Evolutionary conservation across 2,329 filamentous ascomycete genomes (phyloP), one percentile per base, ranked within the genome.

Genomic region (Clonostachys rhizophaga): DNA sequence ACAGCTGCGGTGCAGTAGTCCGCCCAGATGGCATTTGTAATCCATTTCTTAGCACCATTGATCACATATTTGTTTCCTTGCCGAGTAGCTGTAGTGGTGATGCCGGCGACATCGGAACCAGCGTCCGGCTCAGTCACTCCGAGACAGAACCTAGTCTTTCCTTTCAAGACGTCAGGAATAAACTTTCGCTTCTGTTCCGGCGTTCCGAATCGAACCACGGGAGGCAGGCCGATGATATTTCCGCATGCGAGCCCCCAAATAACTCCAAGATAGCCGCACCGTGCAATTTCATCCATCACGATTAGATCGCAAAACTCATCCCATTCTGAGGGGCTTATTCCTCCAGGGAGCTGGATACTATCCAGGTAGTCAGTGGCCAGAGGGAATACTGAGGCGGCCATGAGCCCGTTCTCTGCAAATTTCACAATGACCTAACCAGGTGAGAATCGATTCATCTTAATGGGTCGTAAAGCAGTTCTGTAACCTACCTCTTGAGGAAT

Each of bases 31-130:
- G 70, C 78, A 42, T 80, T 80, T 1, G 83, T 85, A 53, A 86
- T 86, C 81, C 81, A 84, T 59, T 84, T 84, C 69, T 87, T 86
- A 44, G 75, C 74, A 1, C 83, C 83, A 48, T 83, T 84, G 14
- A 86, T 79, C 36, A 84, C 56, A 54, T 84, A 87, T 43, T 74
- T 76, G 34, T 76, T 67, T 2, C 52, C 13, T 0, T 58, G 52
- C 18, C 66, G 67, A 11, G 36, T n/a, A 0, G 84, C 84, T 0
- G 78, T 84, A 4, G 83, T 85, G 45, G 71, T 70, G 41, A 87
- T 75, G 52, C 76, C 78, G 1, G 80, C 81, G 5, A 87, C 81
- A 56, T 87, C 84, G 1, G 53, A 55, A 11, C 53, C 53, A 9
- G 52, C 53, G 43, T 49, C 45, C 5, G 53, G 53, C 33, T 55